These are phyloP conservation scores for Mortierella claussenii DNA, from an alignment of 192 early-diverging fungal genomes.

Conservation along the genomic window DNA sequence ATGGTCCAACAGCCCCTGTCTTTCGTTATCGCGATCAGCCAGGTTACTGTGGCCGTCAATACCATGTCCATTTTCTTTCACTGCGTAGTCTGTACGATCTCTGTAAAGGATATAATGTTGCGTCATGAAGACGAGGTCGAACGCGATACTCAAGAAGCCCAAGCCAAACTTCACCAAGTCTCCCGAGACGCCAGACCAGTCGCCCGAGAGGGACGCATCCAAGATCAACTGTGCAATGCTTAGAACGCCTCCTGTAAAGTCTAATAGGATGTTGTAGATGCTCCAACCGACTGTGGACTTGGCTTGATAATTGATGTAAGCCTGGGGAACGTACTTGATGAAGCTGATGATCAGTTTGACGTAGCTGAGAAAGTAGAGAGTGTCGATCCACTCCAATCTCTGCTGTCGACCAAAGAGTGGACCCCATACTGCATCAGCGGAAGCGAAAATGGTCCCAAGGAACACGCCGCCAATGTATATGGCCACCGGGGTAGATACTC, in stretches of 20 bases:
- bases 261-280: conserved; percentile 88
- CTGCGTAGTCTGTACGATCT: conserved; percentile 53
- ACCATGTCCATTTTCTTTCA: too few species aligned
- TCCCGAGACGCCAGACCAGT: conserved; percentile 55
- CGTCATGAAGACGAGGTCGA: conserved; percentile 84
- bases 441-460: conserved; percentile 17
- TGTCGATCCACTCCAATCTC: conserved; percentile 60
- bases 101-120: conserved; percentile 87
- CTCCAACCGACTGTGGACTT: conserved; percentile 92
- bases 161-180: conserved; percentile 80
- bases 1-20: too few species aligned
- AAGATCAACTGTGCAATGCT: conserved; percentile 82
- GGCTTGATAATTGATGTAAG: conserved; percentile 73
- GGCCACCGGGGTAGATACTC: conserved; percentile 53
- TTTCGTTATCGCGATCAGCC: too few species aligned
- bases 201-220: conserved; percentile 66
- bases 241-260: conserved; percentile 84
- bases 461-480: conserved; percentile 24
- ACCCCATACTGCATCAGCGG: not conserved
- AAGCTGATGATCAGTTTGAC: conserved; percentile 84
- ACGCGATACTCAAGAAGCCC: conserved; percentile 80
- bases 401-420: not conserved
- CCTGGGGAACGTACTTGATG: conserved; percentile 85
- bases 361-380: conserved; percentile 79
- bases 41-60: too few species aligned